Percentiles rank a stretch among this genome's conserved stretches.
These are phyloP conservation scores for Telfairia occidentalis DNA, from an alignment of 331 rosid species.

Conservation along the genomic window DNA sequence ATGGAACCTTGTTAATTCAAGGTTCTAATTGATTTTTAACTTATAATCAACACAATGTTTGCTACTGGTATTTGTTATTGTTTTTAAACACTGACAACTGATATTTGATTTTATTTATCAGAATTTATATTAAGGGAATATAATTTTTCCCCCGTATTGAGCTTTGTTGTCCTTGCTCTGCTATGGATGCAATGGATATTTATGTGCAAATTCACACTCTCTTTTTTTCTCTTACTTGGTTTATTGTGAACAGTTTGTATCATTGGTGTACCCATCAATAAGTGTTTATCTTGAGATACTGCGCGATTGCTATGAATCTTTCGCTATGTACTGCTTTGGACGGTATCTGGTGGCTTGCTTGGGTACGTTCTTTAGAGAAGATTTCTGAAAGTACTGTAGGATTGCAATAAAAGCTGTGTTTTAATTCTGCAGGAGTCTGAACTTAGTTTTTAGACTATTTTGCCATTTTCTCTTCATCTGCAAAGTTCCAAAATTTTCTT, in stretches of 20 bases:
- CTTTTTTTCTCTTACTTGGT: constrained; percentile 15
- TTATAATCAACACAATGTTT: neutral
- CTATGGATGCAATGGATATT: neutral
- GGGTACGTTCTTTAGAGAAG: constrained; percentile 28
- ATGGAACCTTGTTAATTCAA: neutral
- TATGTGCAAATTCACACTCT: neutral
- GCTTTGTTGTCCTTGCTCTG: neutral
- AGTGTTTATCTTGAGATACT: constrained; percentile 79
- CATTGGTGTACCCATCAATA: constrained; percentile 69
- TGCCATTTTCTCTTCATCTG: neutral
- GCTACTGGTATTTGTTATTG: neutral
- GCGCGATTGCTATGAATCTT: constrained; percentile 93
- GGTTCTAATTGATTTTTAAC: neutral
- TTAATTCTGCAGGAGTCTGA: neutral
- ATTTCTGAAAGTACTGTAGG: constrained; percentile 3
- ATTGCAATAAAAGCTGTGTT: neutral
- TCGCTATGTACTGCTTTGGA: constrained; percentile 99
- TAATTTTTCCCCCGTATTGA: neutral
- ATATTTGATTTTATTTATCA: neutral
- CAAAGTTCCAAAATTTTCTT: neutral
- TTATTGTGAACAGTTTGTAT: constrained; percentile 53
- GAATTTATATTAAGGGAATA: neutral
- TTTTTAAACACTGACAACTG: neutral
- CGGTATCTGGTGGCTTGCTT: constrained; percentile 93
- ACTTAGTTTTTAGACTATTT: neutral